These are phyloP conservation scores for Lasiodiplodia hormozganensis DNA, from an alignment of 2,329 filamentous ascomycete species.

Conservation along the genomic window DNA sequence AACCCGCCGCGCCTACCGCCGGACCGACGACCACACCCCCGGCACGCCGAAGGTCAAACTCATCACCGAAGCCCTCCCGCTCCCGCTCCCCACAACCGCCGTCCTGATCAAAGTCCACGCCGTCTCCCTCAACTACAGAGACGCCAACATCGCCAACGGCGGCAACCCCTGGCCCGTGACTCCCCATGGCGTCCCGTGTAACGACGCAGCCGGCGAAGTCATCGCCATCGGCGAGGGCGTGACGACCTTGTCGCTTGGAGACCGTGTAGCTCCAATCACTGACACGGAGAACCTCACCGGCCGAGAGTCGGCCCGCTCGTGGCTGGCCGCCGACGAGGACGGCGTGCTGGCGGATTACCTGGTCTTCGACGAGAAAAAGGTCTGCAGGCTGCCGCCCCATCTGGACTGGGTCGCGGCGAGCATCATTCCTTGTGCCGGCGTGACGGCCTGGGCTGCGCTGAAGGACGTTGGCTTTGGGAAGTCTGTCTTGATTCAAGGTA, in stretches of 20 bases:
- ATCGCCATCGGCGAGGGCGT: conserved; percentile 5
- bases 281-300: conserved; percentile 9
- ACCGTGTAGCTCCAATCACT: not conserved
- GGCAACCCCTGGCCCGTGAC: conserved; percentile 30
- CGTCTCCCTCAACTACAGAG: conserved; percentile 31
- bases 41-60: conserved; percentile 26
- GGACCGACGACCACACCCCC: conserved; percentile 19
- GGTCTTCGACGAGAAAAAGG: not conserved
- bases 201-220: conserved; percentile 24
- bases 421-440: conserved; percentile 9
- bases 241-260: not conserved
- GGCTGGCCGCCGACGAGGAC: conserved; percentile 11
- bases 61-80: conserved; percentile 22
- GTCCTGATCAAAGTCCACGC: conserved; percentile 40
- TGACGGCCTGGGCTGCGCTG: not conserved
- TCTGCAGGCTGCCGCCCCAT: conserved; percentile 1
- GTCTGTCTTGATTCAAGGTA: conserved; percentile 30
- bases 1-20: conserved; percentile 28
- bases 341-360: conserved; percentile 1
- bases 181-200: conserved; percentile 28
- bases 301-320: not conserved
- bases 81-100: conserved; percentile 23
- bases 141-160: conserved; percentile 38
- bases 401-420: not conserved
- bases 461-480: not conserved